Evolutionary conservation across 805 yeast genomes (phyloP).

Genomic region (Cyberlindnera bimundalis): DNA sequence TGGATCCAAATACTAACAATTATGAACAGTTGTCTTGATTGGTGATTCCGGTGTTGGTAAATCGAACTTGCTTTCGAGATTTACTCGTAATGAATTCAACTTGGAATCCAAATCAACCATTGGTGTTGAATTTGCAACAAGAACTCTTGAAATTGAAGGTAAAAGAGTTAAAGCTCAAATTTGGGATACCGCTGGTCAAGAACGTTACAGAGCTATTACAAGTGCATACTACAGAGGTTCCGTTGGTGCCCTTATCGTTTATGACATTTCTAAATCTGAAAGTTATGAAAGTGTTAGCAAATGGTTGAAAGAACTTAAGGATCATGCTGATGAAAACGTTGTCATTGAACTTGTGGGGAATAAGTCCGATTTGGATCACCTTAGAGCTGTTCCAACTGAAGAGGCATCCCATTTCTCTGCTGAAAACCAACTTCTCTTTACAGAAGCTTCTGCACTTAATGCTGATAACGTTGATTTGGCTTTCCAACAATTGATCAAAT

Average conservation of each 20-base stretch:
- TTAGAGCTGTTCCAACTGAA: conserved; percentile 95
- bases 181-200: conserved; percentile 99
- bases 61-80: conserved; percentile 87
- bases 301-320: conserved; percentile 88
- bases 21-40: conserved; percentile 68
- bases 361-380: conserved; percentile 85
- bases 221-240: conserved; percentile 98
- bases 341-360: conserved; percentile 93
- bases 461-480: conserved; percentile 94
- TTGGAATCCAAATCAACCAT: conserved; percentile 91
- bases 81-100: conserved; percentile 94
- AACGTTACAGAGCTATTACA: conserved; percentile 96
- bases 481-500: conserved; percentile 87
- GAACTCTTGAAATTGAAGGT: conserved; percentile 85
- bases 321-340: conserved; percentile 91
- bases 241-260: conserved; percentile 93
- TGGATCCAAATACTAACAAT: no score
- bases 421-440: conserved; percentile 87
- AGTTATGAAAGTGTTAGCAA: conserved; percentile 81
- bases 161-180: conserved; percentile 85
- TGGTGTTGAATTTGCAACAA: conserved; percentile 97
- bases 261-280: conserved; percentile 89
- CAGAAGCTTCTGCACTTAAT: conserved; percentile 93
- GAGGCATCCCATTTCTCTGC: conserved; percentile 94
- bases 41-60: conserved; percentile 98